Conservation (phyloP, 2,329 filamentous ascomycete genomes). For the Phyllosticta ampelicida region DNA sequence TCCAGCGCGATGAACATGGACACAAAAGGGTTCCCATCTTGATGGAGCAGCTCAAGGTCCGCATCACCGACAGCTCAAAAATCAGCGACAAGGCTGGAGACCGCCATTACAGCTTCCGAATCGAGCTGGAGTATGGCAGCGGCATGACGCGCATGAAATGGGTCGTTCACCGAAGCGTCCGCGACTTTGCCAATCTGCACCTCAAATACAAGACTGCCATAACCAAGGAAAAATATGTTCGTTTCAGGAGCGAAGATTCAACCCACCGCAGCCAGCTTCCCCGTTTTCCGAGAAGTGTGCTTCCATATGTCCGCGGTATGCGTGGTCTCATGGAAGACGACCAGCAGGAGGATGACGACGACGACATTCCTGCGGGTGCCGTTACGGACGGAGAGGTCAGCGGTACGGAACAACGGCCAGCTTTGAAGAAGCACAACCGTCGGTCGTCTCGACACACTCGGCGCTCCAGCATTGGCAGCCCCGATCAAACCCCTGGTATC, state of each 20-base stretch:
- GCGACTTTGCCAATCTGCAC: conserved; percentile 87
- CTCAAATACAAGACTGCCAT: conserved; percentile 84
- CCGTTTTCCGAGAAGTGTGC: conserved; percentile 77
- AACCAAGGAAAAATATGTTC: conserved; percentile 71
- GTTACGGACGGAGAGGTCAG: conserved; percentile 56
- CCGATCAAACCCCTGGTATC: conserved; percentile 18
- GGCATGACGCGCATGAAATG: conserved; percentile 94
- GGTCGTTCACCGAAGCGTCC: conserved; percentile 77
- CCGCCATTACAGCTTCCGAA: conserved; percentile 76
- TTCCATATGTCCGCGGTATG: conserved; percentile 77
- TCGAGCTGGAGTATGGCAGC: conserved; percentile 92
- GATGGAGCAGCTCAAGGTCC: conserved; percentile 85
- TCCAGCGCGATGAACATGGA: conserved; percentile 91
- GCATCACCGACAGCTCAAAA: conserved; percentile 67
- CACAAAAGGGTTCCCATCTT: conserved; percentile 92
- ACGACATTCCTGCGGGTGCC: conserved; percentile 48
- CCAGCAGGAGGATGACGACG: conserved; percentile 70
- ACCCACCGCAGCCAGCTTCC: conserved; percentile 63
- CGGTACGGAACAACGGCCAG: conserved; percentile 53
- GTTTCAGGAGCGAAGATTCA: conserved; percentile 55
- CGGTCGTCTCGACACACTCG: conserved; percentile 49
- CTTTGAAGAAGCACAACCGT: conserved; percentile 37
- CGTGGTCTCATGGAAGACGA: conserved; percentile 49
- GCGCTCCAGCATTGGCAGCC: conserved; percentile 42
- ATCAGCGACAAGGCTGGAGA: conserved; percentile 49